Evolutionary conservation across 129 eudicot species (phyloP).

Genomic region (Gnaphalium uliginosum): DNA sequence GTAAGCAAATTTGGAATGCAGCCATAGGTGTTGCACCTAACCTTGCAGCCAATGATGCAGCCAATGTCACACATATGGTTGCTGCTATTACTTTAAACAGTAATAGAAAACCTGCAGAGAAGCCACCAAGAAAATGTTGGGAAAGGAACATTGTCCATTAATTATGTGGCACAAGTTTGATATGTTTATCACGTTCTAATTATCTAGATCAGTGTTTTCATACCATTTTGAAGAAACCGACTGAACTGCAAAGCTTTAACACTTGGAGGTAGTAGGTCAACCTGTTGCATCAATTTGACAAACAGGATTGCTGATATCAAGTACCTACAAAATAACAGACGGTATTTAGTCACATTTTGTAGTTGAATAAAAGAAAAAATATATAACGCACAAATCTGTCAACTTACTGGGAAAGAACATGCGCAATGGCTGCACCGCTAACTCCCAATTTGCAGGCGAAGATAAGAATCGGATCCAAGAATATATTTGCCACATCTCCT

Average conservation of each 20-base stretch:
- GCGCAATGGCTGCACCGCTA: slow-evolving; percentile 94
- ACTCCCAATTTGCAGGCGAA: slow-evolving; percentile 67
- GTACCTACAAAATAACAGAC: slow-evolving; percentile 19
- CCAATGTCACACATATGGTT: slow-evolving; percentile 77
- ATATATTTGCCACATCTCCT: slow-evolving; percentile 65
- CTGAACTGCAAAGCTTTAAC: slow-evolving; percentile 58
- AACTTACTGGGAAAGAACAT: slow-evolving; percentile 82
- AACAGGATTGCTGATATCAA: slow-evolving; percentile 52
- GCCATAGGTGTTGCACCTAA: slow-evolving; percentile 81
- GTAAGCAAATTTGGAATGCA: slow-evolving; percentile 87
- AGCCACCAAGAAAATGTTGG: slow-evolving; percentile 11
- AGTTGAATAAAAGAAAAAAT: not conserved
- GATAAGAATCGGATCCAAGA: slow-evolving; percentile 86
- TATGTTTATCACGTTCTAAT: not conserved
- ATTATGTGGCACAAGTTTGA: not conserved
- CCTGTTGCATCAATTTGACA: slow-evolving; percentile 62
- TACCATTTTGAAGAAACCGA: slow-evolving; percentile 82
- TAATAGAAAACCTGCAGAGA: slow-evolving; percentile 52
- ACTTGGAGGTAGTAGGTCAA: slow-evolving; percentile 72
- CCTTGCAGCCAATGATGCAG: slow-evolving; percentile 82
- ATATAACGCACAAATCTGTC: not conserved
- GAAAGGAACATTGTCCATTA: not conserved
- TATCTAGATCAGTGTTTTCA: not conserved
- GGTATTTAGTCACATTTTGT: not conserved
- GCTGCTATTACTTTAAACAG: slow-evolving; percentile 76